Conservation (phyloP, 352 stramenopile species). For the Vaucheria bursata region DNA sequence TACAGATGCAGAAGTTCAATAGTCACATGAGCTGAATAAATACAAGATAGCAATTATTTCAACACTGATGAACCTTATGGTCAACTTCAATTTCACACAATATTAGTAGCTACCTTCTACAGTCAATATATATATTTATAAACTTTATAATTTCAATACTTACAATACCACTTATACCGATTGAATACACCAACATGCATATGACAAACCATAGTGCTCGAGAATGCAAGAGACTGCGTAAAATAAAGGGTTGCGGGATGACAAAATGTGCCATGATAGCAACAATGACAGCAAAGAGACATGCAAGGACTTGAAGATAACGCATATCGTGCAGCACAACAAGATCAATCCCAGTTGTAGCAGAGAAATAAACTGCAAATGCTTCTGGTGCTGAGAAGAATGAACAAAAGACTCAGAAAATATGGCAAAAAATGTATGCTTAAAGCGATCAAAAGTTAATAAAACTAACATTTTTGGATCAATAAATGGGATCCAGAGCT, state of each 20-base stretch:
- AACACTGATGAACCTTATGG: no score
- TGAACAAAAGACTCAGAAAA: background rate
- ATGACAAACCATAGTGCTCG: slow-evolving; percentile 15
- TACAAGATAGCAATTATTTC: no score
- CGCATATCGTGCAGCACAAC: background rate
- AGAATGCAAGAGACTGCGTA: slow-evolving; percentile 5
- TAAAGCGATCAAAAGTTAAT: no score
- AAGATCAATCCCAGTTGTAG: background rate
- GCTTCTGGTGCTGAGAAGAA: background rate
- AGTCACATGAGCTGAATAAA: no score
- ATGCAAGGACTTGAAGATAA: background rate
- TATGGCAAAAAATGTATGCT: no score
- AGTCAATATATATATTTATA: no score
- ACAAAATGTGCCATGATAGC: slow-evolving; percentile 1
- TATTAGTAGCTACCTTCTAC: no score
- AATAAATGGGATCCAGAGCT: no score
- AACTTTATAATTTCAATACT: no score
- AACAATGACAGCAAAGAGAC: background rate
- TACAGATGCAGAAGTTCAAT: no score
- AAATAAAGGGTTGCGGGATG: background rate
- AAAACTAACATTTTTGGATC: no score
- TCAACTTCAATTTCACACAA: no score
- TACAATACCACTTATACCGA: slow-evolving; percentile 24
- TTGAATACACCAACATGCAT: slow-evolving; percentile 19
- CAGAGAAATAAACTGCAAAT: background rate